A percentile compares a stretch with the other conserved stretches of the same genome.
phyloP scores from a whole-genome alignment of 1,139 yeast species.

The Nakaseomyces bracarensis region DNA sequence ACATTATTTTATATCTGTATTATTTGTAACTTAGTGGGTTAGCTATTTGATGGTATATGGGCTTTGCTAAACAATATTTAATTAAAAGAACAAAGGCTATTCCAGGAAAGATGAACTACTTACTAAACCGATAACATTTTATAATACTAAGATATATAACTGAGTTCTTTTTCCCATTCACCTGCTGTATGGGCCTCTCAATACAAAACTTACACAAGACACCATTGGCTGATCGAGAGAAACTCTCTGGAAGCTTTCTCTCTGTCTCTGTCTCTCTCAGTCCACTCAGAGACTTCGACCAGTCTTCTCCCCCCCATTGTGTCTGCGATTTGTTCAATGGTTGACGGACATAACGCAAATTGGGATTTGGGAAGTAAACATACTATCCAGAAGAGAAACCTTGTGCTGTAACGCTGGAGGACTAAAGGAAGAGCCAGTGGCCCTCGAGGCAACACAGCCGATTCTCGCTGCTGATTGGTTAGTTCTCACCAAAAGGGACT shows the following conservation, averaged over 20 bases:
- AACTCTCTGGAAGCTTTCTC: too few relatives aligned
- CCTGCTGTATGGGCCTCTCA: too few relatives aligned
- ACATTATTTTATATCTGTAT: slow-evolving; percentile 16
- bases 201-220: not conserved
- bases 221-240: not conserved
- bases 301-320: not conserved
- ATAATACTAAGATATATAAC: not conserved
- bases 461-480: slow-evolving; percentile 2
- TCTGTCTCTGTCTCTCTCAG: too few relatives aligned
- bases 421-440: too few relatives aligned
- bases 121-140: not conserved
- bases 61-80: not conserved
- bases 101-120: too few relatives aligned
- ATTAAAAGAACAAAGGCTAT: too few relatives aligned
- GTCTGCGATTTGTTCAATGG: not conserved
- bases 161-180: too few relatives aligned
- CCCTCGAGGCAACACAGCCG: too few relatives aligned
- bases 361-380: too few relatives aligned
- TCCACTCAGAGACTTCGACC: too few relatives aligned
- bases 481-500: not conserved
- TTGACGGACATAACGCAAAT: not conserved
- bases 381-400: too few relatives aligned
- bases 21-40: not conserved
- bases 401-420: not conserved
- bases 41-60: not conserved